Evolutionary conservation across 352 stramenopile genomes (phyloP).

Genomic region (Phytophthora idaei): DNA sequence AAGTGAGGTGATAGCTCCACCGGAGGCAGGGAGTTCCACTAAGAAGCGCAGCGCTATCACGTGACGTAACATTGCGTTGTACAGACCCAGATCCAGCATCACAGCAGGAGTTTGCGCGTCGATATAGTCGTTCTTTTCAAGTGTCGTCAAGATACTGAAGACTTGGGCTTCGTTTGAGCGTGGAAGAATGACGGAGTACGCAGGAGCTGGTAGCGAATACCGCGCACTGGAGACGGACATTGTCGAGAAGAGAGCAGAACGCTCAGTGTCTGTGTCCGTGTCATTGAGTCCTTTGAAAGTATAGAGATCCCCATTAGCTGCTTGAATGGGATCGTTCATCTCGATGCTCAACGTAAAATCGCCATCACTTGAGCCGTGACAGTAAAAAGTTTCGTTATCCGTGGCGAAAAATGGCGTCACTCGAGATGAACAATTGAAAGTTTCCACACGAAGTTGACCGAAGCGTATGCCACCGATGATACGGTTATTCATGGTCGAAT

Average conservation of each 20-base stretch:
- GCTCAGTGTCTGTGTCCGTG: slow-evolving; percentile 39
- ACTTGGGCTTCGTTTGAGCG: slow-evolving; percentile 25
- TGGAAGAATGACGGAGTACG: slow-evolving; percentile 49
- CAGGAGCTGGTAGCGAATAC: slow-evolving; percentile 41
- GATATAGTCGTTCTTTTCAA: slow-evolving; percentile 43
- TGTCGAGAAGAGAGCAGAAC: slow-evolving; percentile 44
- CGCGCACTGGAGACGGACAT: slow-evolving; percentile 31
- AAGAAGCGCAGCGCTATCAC: slow-evolving; percentile 49
- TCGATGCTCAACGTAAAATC: slow-evolving; percentile 21
- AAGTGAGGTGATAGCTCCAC: slow-evolving; percentile 39
- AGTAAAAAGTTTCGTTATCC: slow-evolving; percentile 7
- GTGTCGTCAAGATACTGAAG: slow-evolving; percentile 23
- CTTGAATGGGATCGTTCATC: slow-evolving; percentile 14
- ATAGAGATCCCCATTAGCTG: slow-evolving; percentile 18
- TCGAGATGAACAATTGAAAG: slow-evolving; percentile 41
- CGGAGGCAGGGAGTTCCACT: slow-evolving; percentile 51
- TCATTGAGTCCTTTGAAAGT: slow-evolving; percentile 41
- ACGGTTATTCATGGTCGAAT: slow-evolving; percentile 30
- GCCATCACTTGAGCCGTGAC: slow-evolving; percentile 20
- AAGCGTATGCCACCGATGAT: slow-evolving; percentile 55
- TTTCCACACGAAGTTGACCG: slow-evolving; percentile 48
- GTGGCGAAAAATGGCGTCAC: slow-evolving; percentile 36
- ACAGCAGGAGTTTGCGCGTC: slow-evolving; percentile 46
- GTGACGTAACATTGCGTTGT: slow-evolving; percentile 54
- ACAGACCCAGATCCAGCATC: slow-evolving; percentile 56